phyloP scores from a whole-genome alignment of 768 basidiomycete genomes.

The Macrolepiota fuliginosa region DNA sequence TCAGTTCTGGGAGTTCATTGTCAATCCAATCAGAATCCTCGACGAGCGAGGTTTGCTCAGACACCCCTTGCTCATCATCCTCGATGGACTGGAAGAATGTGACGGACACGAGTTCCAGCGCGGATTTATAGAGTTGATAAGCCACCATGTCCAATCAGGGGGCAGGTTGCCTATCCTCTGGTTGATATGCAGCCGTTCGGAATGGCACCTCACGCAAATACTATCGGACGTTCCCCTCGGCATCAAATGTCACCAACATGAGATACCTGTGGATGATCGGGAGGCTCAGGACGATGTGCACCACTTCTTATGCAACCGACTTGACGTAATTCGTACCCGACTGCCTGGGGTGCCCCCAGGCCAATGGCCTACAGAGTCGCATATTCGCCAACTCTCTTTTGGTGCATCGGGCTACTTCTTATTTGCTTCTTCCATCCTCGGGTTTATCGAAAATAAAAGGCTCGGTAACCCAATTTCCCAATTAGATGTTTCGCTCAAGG shows the following conservation, averaged over 20 bases:
- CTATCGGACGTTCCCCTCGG: not conserved
- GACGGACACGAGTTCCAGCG: not conserved
- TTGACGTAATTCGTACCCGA: not conserved
- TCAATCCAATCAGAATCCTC: not conserved
- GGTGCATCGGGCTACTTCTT: not conserved
- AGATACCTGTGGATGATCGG: not conserved
- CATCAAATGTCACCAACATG: not conserved
- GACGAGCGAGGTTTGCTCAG: not conserved
- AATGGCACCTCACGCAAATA: constrained; percentile 1
- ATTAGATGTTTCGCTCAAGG: not conserved
- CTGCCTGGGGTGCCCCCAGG: not conserved
- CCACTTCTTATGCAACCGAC: not conserved
- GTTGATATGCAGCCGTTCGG: not conserved
- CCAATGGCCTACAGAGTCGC: not conserved
- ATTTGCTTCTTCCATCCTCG: not conserved
- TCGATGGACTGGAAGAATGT: constrained; percentile 8
- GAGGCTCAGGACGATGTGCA: not conserved
- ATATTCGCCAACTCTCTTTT: not conserved
- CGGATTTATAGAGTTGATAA: not conserved
- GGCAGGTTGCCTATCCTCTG: not conserved
- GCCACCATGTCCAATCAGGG: not conserved
- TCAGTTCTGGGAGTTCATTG: constrained; percentile 6
- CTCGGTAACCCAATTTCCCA: not conserved
- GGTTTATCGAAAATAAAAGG: not conserved
- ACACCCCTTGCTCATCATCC: not conserved